Percentiles rank a stretch among this genome's conserved stretches.
Conservation (phyloP, 345 rosid species). For the Rhizophora mangle region DNA sequence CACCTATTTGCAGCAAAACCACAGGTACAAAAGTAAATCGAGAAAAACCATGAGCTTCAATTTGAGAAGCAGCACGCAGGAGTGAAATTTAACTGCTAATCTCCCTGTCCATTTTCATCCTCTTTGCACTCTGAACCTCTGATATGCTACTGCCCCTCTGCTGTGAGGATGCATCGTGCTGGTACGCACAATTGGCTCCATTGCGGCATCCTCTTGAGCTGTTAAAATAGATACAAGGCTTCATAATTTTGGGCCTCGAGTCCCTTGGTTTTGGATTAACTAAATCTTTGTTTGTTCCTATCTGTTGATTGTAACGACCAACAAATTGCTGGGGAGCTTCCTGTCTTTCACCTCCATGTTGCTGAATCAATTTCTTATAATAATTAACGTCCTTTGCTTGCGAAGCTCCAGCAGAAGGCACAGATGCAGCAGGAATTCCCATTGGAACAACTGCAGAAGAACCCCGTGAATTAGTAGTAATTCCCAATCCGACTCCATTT, state of each 20-base stretch:
- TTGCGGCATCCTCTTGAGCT: slow-evolving; percentile 85
- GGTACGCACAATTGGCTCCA: slow-evolving; percentile 78
- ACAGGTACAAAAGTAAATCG: neutral
- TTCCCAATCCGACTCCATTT: slow-evolving; percentile 34
- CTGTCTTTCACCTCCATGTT: slow-evolving; percentile 91
- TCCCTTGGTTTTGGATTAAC: slow-evolving; percentile 55
- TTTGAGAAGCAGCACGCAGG: neutral
- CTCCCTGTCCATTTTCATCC: slow-evolving; percentile 90
- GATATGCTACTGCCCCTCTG: slow-evolving; percentile 45
- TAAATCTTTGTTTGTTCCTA: slow-evolving; percentile 48
- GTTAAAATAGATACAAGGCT: slow-evolving; percentile 88
- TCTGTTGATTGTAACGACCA: slow-evolving; percentile 40
- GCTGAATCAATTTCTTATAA: slow-evolving; percentile 93
- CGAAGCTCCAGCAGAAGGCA: slow-evolving; percentile 39
- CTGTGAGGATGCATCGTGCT: slow-evolving; percentile 65
- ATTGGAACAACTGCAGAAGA: slow-evolving; percentile 36
- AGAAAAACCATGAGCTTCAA: neutral
- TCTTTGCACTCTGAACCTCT: slow-evolving; percentile 62
- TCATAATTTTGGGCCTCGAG: slow-evolving; percentile 69
- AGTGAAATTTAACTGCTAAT: slow-evolving; percentile 50
- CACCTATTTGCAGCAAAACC: slow-evolving; percentile 25
- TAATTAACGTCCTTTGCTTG: slow-evolving; percentile 69
- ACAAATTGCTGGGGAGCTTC: slow-evolving; percentile 51
- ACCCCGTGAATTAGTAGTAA: slow-evolving; percentile 20
- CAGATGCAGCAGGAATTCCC: slow-evolving; percentile 32